Evolutionary conservation across 139 green algal species (phyloP), one percentile per base, ranked within the genome.

Genomic region (Eudorina sp.): DNA sequence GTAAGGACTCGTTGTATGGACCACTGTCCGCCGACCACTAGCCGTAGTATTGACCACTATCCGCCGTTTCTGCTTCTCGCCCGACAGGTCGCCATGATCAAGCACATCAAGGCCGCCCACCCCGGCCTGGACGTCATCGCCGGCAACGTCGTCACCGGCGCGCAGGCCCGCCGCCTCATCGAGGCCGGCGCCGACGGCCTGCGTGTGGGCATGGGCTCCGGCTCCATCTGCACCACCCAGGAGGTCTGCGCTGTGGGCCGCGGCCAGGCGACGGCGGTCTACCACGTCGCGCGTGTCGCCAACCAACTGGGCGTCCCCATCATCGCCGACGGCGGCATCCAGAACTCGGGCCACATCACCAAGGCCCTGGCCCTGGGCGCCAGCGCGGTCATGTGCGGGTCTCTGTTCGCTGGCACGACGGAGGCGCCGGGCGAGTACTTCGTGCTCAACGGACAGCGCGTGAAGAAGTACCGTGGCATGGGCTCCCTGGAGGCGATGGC

Each of bases 391-490:
- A 99, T 99, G 98, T 98, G 97, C 64, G 98, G 98, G 40, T 98
- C 94, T 4, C 77, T 99, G 90, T 98, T 99, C 93, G 95, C 98
- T 8, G 98, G 98, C 48, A 99, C 97, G 0, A 88, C 94, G 23
- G 98, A 99, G 89, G 96, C 98, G 14, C 98, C 98, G 16, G 96
- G 96, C 16, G 92, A 98, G 46, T 98, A 94, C 90, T 95, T 97
- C 45, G 89, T 51, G 48, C 62, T 96, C 31, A 94, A 98, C 66
- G 98, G 98, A 1, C 53, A 90, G 48, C 91, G 95, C 9, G 94
- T 99, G 58, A 99, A 99, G 93, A 96, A 95, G 90, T 99, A 99
- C 93, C 94, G 98, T 7, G 98, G 98, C 60, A 99, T 99, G 96
- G 96, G 98, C 53, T 98, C 94, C 18, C 91, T 99, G 81, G 98